Evolutionary conservation across 2,329 filamentous ascomycete genomes (phyloP), one percentile per base, ranked within the genome.

Genomic region (Stagonosporopsis chrysanthemi): DNA sequence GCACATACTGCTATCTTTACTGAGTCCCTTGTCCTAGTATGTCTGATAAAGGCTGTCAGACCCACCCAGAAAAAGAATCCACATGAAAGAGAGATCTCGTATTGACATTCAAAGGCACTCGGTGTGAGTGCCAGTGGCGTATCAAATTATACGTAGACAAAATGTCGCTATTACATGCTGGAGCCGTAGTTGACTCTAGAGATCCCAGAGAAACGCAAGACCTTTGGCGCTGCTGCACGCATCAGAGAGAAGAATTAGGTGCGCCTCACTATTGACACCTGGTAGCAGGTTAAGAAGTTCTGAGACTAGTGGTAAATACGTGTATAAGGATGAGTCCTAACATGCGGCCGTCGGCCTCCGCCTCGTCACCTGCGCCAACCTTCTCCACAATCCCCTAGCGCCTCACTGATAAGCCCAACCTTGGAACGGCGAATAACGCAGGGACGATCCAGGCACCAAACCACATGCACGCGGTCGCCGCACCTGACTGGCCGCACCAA

Each of bases 401-500:
- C 50, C 22, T 36, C 55, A 31, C 35, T 41, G 56, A 58, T 58
- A 58, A 54, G 44, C 45, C 54, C 39, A 52, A 31, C 23, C 47
- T 47, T 36, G 47, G 44, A 49, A 40, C 52, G 52, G 50, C 50
- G 26, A 39, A 44, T 14, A 56, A 49, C 31, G 62, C 62, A 64
- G 59, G 58, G 47, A 49, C 56, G 36, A 28, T 56, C 39, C 56
- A 61, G 55, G 53, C 59, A 60, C 47, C 39, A 38, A 42, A 55
- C 51, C 52, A 46, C 53, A 52, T 60, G 51, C 53, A 53, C 57
- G 43, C 42, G 50, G 40, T 42, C 26, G 33, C 39, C 33, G 50
- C 66, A 57, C 51, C 56, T 70, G 59, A 72, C 68, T 73, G 70
- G 70, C 42, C 57, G 29, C 38, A 41, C 29, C 48, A 52, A 44